phyloP scores from a whole-genome alignment of 2,329 filamentous ascomycete species.

The Trichoderma asperellum region DNA sequence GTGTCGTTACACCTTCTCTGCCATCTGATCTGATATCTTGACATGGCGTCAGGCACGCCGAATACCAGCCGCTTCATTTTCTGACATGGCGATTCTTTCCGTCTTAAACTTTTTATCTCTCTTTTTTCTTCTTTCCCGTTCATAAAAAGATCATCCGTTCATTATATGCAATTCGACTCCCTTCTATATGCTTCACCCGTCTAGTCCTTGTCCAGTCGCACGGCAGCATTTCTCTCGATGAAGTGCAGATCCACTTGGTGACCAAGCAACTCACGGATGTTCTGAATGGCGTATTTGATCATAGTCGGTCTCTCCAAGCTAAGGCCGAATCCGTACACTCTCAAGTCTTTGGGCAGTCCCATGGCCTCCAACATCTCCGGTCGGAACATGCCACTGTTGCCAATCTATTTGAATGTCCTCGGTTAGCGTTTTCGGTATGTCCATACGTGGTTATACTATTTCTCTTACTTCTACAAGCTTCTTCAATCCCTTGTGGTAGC shows the following conservation, averaged over 20 bases:
- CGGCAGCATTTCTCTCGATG: conserved; percentile 88
- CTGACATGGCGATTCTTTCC: background rate
- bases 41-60: background rate
- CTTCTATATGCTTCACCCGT: conserved; percentile 3
- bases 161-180: background rate
- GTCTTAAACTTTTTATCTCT: background rate
- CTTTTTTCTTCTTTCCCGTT: background rate
- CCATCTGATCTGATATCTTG: background rate
- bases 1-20: background rate
- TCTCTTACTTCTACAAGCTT: conserved; percentile 75
- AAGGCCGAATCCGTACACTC: conserved; percentile 92
- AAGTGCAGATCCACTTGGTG: conserved; percentile 96
- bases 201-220: conserved; percentile 84
- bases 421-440: background rate
- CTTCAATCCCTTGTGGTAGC: conserved; percentile 83
- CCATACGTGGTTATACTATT: rapidly evolving
- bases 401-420: conserved; percentile 58
- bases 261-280: conserved; percentile 89
- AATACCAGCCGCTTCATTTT: background rate
- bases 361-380: conserved; percentile 96
- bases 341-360: conserved; percentile 88
- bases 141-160: background rate
- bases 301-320: conserved; percentile 93
- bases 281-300: conserved; percentile 91
- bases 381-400: conserved; percentile 98